Evolutionary conservation across 1,284 basidiomycete genomes (phyloP).

Genomic region (Moniliophthora roreri): DNA sequence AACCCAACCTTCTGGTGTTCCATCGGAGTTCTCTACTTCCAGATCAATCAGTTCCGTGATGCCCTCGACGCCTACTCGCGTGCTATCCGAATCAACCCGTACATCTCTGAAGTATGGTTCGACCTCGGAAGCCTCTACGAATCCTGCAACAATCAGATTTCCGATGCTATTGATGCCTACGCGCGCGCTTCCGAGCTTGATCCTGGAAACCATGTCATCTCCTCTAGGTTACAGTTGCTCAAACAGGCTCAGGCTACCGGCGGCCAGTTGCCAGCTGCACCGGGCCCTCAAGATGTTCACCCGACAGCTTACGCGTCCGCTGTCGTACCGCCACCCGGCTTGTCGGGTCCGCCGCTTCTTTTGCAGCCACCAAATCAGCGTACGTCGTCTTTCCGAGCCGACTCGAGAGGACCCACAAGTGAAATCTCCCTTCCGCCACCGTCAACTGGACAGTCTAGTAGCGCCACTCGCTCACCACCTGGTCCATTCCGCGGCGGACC

Average conservation of each 20-base stretch:
- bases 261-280: slow-evolving; percentile 76
- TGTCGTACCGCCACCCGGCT: slow-evolving; percentile 63
- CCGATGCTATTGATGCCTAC: slow-evolving; percentile 98
- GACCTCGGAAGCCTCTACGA: slow-evolving; percentile 97
- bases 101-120: slow-evolving; percentile 99
- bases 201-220: slow-evolving; percentile 76
- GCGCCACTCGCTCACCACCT: slow-evolving; percentile 48
- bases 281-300: slow-evolving; percentile 92
- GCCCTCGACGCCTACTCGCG: slow-evolving; percentile 98
- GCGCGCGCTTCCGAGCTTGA: slow-evolving; percentile 90
- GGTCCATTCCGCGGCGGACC: slow-evolving; percentile 76
- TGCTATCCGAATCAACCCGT: slow-evolving; percentile 97
- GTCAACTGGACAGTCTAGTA: slow-evolving; percentile 27
- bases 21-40: slow-evolving; percentile 98
- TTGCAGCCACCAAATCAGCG: slow-evolving; percentile 52
- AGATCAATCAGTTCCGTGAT: slow-evolving; percentile 99
- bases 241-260: slow-evolving; percentile 83
- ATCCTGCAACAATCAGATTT: slow-evolving; percentile 98
- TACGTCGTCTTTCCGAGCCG: slow-evolving; percentile 56
- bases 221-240: slow-evolving; percentile 74
- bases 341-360: slow-evolving; percentile 62
- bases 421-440: slow-evolving; percentile 65
- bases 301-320: slow-evolving; percentile 88
- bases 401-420: slow-evolving; percentile 59
- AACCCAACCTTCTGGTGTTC: slow-evolving; percentile 99